These are phyloP conservation scores for Vitis labrusca DNA, from an alignment of 164 flowering plant genomes.

Conservation along the genomic window DNA sequence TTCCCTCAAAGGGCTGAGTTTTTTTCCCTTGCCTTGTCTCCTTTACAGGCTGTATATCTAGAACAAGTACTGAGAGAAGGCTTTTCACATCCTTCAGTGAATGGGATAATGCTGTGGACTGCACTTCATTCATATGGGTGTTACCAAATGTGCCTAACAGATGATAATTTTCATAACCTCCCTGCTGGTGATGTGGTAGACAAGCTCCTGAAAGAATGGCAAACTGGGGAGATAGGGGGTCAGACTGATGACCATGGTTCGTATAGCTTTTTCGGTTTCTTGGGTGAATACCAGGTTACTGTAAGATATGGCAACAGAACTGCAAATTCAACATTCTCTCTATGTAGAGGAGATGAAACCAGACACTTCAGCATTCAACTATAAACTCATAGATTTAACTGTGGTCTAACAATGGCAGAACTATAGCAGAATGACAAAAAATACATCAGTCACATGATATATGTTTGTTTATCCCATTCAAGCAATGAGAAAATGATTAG, in stretches of 20 bases:
- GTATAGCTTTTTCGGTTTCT: conserved; percentile 68
- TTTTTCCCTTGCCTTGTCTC: neutral
- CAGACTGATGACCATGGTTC: conserved; percentile 65
- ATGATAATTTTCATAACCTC: conserved; percentile 58
- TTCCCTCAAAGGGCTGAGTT: no score
- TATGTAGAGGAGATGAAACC: conserved; percentile 59
- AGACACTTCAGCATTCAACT: conserved; percentile 57
- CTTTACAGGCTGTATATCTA: conserved; percentile 62
- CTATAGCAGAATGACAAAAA: neutral
- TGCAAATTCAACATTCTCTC: conserved; percentile 52
- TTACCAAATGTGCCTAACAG: conserved; percentile 91
- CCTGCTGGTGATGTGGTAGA: conserved; percentile 85
- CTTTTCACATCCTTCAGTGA: conserved; percentile 80
- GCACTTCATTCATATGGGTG: conserved; percentile 74
- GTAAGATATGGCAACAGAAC: conserved; percentile 39
- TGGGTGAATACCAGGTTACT: conserved; percentile 67
- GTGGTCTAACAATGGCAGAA: neutral
- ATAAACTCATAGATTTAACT: conserved; percentile 12
- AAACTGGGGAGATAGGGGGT: conserved; percentile 45
- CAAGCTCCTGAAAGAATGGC: conserved; percentile 75
- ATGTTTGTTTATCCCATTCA: no score
- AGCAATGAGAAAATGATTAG: no score
- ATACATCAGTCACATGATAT: no score
- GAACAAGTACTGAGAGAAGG: conserved; percentile 89
- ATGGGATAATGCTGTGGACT: conserved; percentile 90